Evolutionary conservation across 2,329 filamentous ascomycete species (phyloP).

Genomic region (Fusarium virguliforme): DNA sequence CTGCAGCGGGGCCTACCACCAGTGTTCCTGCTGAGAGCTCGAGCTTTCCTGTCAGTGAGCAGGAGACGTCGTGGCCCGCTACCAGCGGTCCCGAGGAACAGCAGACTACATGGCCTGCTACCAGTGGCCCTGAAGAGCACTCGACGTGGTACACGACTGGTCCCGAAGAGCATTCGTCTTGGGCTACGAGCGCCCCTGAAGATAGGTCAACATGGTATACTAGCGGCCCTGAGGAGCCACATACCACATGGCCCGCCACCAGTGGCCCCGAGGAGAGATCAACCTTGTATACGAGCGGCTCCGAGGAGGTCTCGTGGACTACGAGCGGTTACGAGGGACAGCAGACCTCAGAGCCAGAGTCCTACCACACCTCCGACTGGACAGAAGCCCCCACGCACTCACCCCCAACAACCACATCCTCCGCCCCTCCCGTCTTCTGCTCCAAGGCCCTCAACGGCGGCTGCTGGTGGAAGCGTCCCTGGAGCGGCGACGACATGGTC

Average conservation of each 20-base stretch:
- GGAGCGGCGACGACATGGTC: slow-evolving; percentile 15
- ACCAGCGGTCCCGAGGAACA: not conserved
- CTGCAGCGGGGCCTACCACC: slow-evolving; percentile 10
- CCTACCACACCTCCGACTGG: not conserved
- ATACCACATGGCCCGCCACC: not conserved
- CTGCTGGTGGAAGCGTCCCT: slow-evolving; percentile 14
- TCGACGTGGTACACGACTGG: not conserved
- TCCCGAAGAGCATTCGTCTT: not conserved
- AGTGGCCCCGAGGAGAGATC: not conserved
- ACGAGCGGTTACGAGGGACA: not conserved
- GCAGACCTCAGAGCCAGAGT: not conserved
- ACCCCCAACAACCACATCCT: not conserved
- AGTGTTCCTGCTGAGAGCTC: not conserved
- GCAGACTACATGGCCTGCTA: not conserved
- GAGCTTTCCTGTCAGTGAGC: not conserved
- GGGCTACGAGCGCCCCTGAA: not conserved
- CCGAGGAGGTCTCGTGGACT: not conserved
- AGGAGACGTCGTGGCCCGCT: not conserved
- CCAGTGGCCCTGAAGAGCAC: not conserved
- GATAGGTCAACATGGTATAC: not conserved
- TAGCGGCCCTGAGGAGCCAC: not conserved
- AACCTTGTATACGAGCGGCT: not conserved
- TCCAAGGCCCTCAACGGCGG: slow-evolving; percentile 19
- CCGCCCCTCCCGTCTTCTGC: not conserved
- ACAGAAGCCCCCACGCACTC: not conserved